Evolutionary conservation across 2,329 filamentous ascomycete species (phyloP), one percentile per base, ranked within the genome.

Genomic region (Colletotrichum costaricense): DNA sequence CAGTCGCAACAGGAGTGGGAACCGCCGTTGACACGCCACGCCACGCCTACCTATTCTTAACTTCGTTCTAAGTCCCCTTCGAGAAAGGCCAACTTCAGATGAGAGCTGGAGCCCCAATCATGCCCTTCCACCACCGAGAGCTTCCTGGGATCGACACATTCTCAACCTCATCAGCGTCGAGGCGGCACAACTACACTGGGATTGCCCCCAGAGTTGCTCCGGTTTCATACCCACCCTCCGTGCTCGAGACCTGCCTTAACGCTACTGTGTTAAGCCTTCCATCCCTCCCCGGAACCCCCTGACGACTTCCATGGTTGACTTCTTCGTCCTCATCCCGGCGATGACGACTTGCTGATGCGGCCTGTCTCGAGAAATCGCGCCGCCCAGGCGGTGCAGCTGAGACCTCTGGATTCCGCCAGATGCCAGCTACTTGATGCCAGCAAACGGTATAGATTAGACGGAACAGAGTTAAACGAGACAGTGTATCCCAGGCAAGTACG

Each of bases 331-430:
- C 54, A 28, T 69, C 46, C 55, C 26, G 30, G 54, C 35, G 60
- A 66, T 70, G 62, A 70, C 62, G 67, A 69, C 24, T 64, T 69
- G 58, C 66, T 63, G 66, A 69, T 69, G 67, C 59, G 67, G 54
- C 67, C 54, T 54, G 28, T 62, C n/a, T 65, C 38, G 24, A 35
- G 35, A 54, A 57, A 26, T 30, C 16, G 26, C 26, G 54, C 26
- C 59, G 49, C 22, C 66, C 42, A 52, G 30, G 46, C 57, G 30
- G 42, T 55, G 19, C 30, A 56, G 58, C 46, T 63, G 24, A 46
- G 57, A 46, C 46, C 46, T 26, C 16, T 24, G n/a, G 42, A 62
- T 26, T 42, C 56, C 26, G 38, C 24, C 24, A 56, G 38, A n/a
- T 33, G 38, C 30, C 52, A 69, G 52, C 12, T 58, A 22, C 52